phyloP scores from a whole-genome alignment of 352 stramenopile genomes.

The Ophiocytium majus region DNA sequence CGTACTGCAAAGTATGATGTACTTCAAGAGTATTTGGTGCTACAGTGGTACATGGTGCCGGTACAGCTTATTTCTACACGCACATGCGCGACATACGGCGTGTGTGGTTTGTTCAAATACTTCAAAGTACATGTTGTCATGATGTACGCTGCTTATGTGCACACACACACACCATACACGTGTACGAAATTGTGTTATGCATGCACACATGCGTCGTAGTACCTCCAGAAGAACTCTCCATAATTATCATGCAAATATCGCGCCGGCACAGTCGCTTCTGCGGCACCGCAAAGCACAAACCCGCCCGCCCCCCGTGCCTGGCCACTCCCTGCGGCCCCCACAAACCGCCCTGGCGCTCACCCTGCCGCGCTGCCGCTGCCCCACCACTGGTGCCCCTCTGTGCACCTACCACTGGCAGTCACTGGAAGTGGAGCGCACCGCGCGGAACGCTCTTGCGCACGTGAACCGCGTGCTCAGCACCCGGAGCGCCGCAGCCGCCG shows the following conservation, averaged over 20 bases:
- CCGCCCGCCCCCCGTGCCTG: too few relatives aligned
- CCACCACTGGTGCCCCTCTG: neutral
- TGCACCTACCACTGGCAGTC: neutral
- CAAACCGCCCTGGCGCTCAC: neutral
- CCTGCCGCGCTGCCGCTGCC: neutral
- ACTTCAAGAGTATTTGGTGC: neutral
- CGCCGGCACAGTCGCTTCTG: neutral
- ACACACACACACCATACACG: too few relatives aligned
- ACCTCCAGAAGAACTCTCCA: too few relatives aligned
- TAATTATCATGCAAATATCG: neutral
- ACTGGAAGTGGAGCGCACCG: conserved; percentile 8
- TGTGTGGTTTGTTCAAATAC: too few relatives aligned
- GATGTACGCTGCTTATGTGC: too few relatives aligned
- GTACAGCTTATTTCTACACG: too few relatives aligned
- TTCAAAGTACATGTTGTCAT: too few relatives aligned
- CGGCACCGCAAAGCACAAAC: neutral
- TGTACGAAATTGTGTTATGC: too few relatives aligned
- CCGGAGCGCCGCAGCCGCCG: neutral
- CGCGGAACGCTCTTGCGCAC: conserved; percentile 25
- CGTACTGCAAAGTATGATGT: neutral
- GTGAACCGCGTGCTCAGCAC: conserved; percentile 39
- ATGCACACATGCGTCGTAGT: too few relatives aligned
- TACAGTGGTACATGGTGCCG: neutral
- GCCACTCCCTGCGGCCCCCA: neutral
- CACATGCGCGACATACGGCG: too few relatives aligned